Conservation (phyloP, 202 grass and related monocot genomes). For the Musa balbisiana region DNA sequence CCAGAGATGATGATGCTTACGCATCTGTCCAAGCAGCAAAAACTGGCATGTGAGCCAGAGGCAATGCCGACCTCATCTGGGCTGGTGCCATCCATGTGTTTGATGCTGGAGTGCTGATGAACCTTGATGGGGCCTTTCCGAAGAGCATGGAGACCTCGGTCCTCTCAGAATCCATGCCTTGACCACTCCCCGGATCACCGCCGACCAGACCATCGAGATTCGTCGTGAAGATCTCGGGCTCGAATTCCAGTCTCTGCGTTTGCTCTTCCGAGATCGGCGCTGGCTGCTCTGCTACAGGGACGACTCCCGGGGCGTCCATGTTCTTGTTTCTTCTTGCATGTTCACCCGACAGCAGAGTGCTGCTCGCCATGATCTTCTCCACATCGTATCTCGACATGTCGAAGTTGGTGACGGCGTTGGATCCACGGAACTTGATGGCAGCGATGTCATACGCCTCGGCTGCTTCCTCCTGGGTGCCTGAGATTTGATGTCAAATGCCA, state of each 20-base stretch:
- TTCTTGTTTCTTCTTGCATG: slow-evolving; percentile 58
- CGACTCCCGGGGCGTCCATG: slow-evolving; percentile 15
- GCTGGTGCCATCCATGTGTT: slow-evolving; percentile 46
- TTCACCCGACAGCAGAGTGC: slow-evolving; percentile 63
- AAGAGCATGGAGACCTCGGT: slow-evolving; percentile 69
- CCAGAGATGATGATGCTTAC: slow-evolving; percentile 5
- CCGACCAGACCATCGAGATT: slow-evolving; percentile 40
- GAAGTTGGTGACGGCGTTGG: slow-evolving; percentile 95
- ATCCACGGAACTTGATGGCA: slow-evolving; percentile 80
- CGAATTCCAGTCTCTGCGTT: background rate
- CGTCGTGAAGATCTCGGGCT: slow-evolving; percentile 27
- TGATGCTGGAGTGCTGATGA: slow-evolving; percentile 33
- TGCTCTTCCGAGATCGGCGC: slow-evolving; percentile 10
- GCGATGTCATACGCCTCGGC: slow-evolving; percentile 95
- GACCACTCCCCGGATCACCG: background rate
- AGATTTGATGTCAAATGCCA: background rate
- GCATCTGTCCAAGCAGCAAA: slow-evolving; percentile 85
- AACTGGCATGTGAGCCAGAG: slow-evolving; percentile 70
- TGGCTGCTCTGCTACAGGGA: background rate
- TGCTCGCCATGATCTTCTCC: slow-evolving; percentile 94
- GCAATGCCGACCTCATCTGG: slow-evolving; percentile 19
- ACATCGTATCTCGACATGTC: slow-evolving; percentile 92
- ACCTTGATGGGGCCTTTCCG: slow-evolving; percentile 36
- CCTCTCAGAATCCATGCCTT: slow-evolving; percentile 37
- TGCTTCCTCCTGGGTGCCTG: slow-evolving; percentile 96